A percentile compares a stretch with the other conserved stretches of the same genome.
phyloP scores from a whole-genome alignment of 1,284 basidiomycete species.

The Cutaneotrichosporon curvatum region DNA sequence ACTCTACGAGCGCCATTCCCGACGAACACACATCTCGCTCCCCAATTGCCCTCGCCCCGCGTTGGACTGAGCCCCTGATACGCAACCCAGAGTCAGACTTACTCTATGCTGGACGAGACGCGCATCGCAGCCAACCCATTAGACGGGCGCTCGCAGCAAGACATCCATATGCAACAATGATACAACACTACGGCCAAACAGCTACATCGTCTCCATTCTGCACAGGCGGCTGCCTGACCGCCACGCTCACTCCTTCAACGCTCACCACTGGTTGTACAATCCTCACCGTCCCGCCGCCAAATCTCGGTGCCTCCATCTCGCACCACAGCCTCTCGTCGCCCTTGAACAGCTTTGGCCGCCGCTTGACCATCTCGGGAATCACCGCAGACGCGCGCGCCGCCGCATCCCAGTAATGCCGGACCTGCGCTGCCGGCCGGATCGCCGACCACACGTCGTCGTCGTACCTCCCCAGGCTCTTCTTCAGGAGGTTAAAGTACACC shows the following conservation, averaged over 20 bases:
- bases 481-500: conserved; percentile 8
- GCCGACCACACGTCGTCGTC: conserved; percentile 6
- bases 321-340: conserved; percentile 9
- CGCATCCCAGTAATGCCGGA: conserved; percentile 12
- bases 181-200: conserved; percentile 6
- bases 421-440: neutral
- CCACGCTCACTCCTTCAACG: neutral
- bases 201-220: conserved; percentile 13
- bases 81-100: too few relatives aligned
- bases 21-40: too few relatives aligned
- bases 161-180: too few relatives aligned
- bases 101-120: too few relatives aligned
- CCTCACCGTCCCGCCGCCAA: neutral
- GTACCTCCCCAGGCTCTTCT: conserved; percentile 6
- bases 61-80: too few relatives aligned
- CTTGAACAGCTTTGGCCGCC: conserved; percentile 3
- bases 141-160: too few relatives aligned
- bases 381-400: neutral
- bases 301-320: neutral
- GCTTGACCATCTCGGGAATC: neutral
- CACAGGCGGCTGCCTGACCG: neutral
- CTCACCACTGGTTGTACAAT: conserved; percentile 2
- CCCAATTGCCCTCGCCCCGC: too few relatives aligned
- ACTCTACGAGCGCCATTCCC: too few relatives aligned
- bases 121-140: too few relatives aligned